A percentile compares a stretch with the other conserved stretches of the same genome.
These are phyloP conservation scores for Psilocybe azurescens DNA, from an alignment of 768 basidiomycete genomes.

Conservation along the genomic window DNA sequence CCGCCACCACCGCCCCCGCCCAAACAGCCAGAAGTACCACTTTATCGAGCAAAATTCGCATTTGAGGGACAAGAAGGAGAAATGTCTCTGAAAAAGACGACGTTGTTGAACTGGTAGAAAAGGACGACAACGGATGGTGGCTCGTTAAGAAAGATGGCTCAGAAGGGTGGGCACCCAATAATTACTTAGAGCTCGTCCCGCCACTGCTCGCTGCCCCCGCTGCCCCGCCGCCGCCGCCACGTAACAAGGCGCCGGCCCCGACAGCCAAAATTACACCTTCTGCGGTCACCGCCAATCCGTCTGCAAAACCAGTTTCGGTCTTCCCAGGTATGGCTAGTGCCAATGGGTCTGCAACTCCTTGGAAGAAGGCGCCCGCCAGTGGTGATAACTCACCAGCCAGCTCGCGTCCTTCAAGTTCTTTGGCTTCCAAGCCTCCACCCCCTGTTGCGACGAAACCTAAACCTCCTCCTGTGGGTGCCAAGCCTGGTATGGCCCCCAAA, in stretches of 20 bases:
- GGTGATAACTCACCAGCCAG: conserved; percentile 43
- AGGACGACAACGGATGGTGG: conserved; percentile 99
- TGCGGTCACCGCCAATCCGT: conserved; percentile 57
- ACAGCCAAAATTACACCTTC: conserved; percentile 40
- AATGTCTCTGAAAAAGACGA: conserved; percentile 92
- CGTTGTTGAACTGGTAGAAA: conserved; percentile 87
- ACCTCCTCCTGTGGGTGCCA: conserved; percentile 50
- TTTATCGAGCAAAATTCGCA: conserved; percentile 90
- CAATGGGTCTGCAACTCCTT: conserved; percentile 74
- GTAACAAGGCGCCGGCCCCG: conserved; percentile 43
- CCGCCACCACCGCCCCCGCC: conserved; percentile 63
- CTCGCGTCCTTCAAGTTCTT: conserved; percentile 58
- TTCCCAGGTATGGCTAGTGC: conserved; percentile 76
- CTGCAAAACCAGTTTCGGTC: conserved; percentile 81
- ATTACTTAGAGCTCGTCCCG: conserved; percentile 85
- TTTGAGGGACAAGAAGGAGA: conserved; percentile 95
- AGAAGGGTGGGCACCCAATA: conserved; percentile 96
- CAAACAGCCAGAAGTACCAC: conserved; percentile 67
- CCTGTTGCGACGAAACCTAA: conserved; percentile 71
- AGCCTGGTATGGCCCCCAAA: conserved; percentile 45
- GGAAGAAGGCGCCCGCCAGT: conserved; percentile 62
- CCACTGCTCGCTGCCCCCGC: conserved; percentile 67
- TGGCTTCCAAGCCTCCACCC: conserved; percentile 59
- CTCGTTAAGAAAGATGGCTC: conserved; percentile 80
- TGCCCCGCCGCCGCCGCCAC: conserved; percentile 75